Percentiles rank a stretch among this genome's conserved stretches.
phyloP scores from a whole-genome alignment of 306 rosid genomes.

The Fragaria vesca region DNA sequence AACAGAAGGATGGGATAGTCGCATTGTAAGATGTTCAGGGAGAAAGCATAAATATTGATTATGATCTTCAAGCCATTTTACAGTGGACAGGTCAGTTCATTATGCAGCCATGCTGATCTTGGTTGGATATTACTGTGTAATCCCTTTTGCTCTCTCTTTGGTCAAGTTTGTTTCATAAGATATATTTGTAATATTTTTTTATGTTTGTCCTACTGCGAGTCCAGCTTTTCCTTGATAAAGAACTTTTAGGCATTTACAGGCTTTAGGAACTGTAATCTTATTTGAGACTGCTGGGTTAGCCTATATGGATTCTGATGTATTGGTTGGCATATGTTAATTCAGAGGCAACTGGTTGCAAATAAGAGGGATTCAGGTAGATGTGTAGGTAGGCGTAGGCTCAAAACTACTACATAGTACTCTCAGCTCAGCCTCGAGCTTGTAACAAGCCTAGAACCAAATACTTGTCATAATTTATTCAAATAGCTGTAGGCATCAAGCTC shows the following conservation, averaged over 20 bases:
- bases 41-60: neutral
- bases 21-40: neutral
- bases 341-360: neutral
- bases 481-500: neutral
- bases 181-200: neutral
- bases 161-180: neutral
- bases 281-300: neutral
- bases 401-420: neutral
- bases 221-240: neutral
- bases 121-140: conserved; percentile 18
- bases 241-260: neutral
- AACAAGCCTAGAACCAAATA: neutral
- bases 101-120: neutral
- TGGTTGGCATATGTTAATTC: neutral
- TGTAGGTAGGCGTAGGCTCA: neutral
- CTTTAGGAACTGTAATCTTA: neutral
- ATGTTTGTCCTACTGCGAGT: neutral
- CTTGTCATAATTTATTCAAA: neutral
- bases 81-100: neutral
- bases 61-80: neutral
- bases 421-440: neutral
- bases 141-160: conserved; percentile 5
- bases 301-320: neutral
- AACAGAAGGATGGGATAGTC: neutral
- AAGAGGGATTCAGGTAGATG: neutral